A percentile compares a stretch with the other conserved stretches of the same genome.
These are phyloP conservation scores for Fusarium algeriense DNA, from an alignment of 2,329 filamentous ascomycete species.

Conservation along the genomic window DNA sequence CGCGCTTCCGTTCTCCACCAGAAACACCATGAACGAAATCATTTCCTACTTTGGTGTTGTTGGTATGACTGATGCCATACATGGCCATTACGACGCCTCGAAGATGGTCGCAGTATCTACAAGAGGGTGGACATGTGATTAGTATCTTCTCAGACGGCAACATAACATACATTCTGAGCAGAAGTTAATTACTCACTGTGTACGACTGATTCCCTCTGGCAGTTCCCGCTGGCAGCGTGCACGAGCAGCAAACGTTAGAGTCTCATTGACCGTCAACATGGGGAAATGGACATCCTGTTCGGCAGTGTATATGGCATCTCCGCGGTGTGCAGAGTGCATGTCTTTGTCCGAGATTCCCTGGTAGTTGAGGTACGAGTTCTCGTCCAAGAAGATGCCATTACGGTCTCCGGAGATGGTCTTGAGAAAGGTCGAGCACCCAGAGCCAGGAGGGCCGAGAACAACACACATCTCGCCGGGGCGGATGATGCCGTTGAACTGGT, in stretches of 20 bases:
- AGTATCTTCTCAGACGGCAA: too few species aligned
- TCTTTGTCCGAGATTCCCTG: conserved; percentile 28
- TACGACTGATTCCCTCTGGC: conserved; percentile 60
- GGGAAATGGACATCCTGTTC: conserved; percentile 53
- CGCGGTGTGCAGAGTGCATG: conserved; percentile 34
- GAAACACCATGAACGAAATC: conserved; percentile 77
- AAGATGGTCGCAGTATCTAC: conserved; percentile 66
- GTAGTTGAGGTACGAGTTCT: conserved; percentile 47
- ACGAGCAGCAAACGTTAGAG: conserved; percentile 71
- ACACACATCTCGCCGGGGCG: conserved; percentile 77
- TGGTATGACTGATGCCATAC: conserved; percentile 82
- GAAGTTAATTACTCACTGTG: conserved; percentile 50
- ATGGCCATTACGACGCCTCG: conserved; percentile 70
- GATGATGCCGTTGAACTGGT: conserved; percentile 72
- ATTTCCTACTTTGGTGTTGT: conserved; percentile 78
- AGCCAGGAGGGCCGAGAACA: conserved; percentile 72
- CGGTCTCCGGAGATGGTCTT: conserved; percentile 70
- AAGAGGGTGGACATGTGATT: conserved; percentile 49
- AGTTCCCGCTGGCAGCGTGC: conserved; percentile 71
- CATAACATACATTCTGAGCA: too few species aligned
- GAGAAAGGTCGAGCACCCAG: conserved; percentile 75
- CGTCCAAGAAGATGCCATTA: conserved; percentile 71
- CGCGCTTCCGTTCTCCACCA: conserved; percentile 82
- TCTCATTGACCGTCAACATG: conserved; percentile 72
- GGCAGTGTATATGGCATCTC: conserved; percentile 38